Evolutionary conservation across 805 yeast genomes (phyloP).

Genomic region (Cyberlindnera petersonii): DNA sequence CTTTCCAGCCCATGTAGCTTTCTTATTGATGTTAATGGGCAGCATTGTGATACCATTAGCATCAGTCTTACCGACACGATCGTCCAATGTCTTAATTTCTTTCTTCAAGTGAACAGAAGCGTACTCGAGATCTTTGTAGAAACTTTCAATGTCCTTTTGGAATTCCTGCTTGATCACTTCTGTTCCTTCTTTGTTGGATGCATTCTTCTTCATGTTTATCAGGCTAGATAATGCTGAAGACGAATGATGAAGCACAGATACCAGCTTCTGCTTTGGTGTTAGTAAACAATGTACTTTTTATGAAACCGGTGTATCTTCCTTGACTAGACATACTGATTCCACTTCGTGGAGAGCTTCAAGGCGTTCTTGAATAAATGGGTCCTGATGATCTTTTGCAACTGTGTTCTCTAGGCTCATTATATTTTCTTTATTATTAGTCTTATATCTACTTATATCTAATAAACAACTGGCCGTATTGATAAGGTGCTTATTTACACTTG

Average conservation of each 20-base stretch:
- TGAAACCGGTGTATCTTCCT: too few relatives aligned
- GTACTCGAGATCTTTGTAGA: constrained; percentile 52
- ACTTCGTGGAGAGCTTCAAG: constrained; percentile 49
- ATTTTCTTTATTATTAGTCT: too few relatives aligned
- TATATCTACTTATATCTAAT: too few relatives aligned
- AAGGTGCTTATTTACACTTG: too few relatives aligned
- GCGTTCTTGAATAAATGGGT: constrained; percentile 43
- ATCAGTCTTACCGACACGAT: constrained; percentile 46
- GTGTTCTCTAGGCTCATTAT: neutral
- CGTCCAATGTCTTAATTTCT: constrained; percentile 65
- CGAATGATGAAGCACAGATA: constrained; percentile 45
- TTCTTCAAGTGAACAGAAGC: constrained; percentile 58
- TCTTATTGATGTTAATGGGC: constrained; percentile 65
- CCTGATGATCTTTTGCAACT: constrained; percentile 18
- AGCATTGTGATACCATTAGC: constrained; percentile 49
- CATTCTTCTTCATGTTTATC: constrained; percentile 31
- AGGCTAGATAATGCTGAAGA: constrained; percentile 44
- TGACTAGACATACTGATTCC: constrained; percentile 34
- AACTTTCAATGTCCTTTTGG: constrained; percentile 39
- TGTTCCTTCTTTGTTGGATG: constrained; percentile 21
- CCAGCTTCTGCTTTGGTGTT: constrained; percentile 34
- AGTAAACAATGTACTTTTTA: neutral
- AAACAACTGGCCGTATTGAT: too few relatives aligned
- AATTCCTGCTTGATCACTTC: constrained; percentile 37
- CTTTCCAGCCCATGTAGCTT: constrained; percentile 64